Base-by-base conservation (phyloP, 2,329 filamentous ascomycete genomes). In the Colletotrichum gloeosporioides region DNA sequence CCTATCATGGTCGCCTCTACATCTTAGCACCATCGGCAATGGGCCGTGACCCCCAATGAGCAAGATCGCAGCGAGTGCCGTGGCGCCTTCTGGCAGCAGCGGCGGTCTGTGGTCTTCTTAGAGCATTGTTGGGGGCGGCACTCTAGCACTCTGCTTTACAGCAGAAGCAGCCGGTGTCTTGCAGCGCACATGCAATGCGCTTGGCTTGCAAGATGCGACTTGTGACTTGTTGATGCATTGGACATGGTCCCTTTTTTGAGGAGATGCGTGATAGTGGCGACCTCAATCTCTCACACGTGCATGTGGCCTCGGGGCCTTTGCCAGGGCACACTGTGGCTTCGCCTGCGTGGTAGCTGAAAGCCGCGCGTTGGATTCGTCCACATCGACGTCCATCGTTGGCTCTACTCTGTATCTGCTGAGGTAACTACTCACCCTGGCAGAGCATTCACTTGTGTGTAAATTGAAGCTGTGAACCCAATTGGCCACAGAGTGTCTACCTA, bases 61-160 rank as follows among this genome's bases (percentile, higher is more conserved):
- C 29, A 53, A 36, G 44, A 71, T 66, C 39, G 39, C 34, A 31
- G 72, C 39, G 36, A 69, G 55, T 34, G 32, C 31, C 49, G 72
- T 71, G 72, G 61, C 72, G 68, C 18, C 34, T 63, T 55, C 18
- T 75, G 73, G 69, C 73, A 68, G 73, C 32, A 27, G 69, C 73
- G 69, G 69, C 69, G 73, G 55, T 75, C 73, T 73, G 73, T 75
- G 69, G 32, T 22, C 69, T 22, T 32, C 31, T 18, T 49, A 49
- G 39, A 75, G 73, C 73, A 75, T 73, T 62, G 69, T 62, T 75
- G 73, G 73, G 39, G 73, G 57, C 27, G 16, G n/a, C 15, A 15
- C 31, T 34, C 34, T 31, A 18, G 31, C 27, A 62, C 29, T 49
- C 39, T n/a, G 39, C 39, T 49, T 49, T 49, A n/a, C 39, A 49